Evolutionary conservation across 1,284 basidiomycete genomes (phyloP).

Genomic region (Hemileia vastatrix): DNA sequence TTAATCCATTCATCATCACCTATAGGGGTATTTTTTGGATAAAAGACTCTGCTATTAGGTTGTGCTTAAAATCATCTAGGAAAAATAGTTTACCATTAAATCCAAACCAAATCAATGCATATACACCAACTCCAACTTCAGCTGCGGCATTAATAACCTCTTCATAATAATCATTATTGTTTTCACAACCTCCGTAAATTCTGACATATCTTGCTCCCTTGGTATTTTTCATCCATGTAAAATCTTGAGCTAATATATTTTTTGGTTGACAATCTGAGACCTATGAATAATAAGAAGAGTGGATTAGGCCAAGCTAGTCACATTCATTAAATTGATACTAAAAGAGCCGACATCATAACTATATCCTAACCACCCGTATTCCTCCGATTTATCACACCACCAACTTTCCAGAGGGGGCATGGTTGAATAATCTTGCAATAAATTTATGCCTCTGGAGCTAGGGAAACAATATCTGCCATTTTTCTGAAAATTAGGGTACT

Average conservation of each 20-base stretch:
- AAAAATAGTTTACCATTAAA: slow-evolving; percentile 48
- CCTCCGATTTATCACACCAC: slow-evolving; percentile 12
- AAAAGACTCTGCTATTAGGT: neutral
- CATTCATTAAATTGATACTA: neutral
- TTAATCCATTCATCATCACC: slow-evolving; percentile 51
- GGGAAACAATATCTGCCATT: too few relatives aligned
- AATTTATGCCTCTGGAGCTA: too few relatives aligned
- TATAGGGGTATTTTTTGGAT: neutral
- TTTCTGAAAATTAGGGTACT: too few relatives aligned
- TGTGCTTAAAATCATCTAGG: neutral
- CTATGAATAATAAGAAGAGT: neutral
- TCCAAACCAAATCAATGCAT: slow-evolving; percentile 58
- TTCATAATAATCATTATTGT: slow-evolving; percentile 45
- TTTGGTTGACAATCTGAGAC: slow-evolving; percentile 11
- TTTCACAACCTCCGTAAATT: slow-evolving; percentile 59
- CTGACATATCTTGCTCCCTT: slow-evolving; percentile 63
- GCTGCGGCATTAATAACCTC: slow-evolving; percentile 63
- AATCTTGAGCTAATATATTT: slow-evolving; percentile 47
- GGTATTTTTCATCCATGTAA: slow-evolving; percentile 54
- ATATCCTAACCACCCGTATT: slow-evolving; percentile 19
- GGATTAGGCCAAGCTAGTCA: neutral
- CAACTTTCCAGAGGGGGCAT: slow-evolving; percentile 1
- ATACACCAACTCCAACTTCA: slow-evolving; percentile 58
- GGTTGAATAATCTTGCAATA: too few relatives aligned
- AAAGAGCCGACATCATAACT: slow-evolving; percentile 11